Percentiles rank a stretch among this genome's conserved stretches.
Evolutionary conservation across 2,329 filamentous ascomycete species (phyloP).

Genomic region (Calonectria henricotiae): DNA sequence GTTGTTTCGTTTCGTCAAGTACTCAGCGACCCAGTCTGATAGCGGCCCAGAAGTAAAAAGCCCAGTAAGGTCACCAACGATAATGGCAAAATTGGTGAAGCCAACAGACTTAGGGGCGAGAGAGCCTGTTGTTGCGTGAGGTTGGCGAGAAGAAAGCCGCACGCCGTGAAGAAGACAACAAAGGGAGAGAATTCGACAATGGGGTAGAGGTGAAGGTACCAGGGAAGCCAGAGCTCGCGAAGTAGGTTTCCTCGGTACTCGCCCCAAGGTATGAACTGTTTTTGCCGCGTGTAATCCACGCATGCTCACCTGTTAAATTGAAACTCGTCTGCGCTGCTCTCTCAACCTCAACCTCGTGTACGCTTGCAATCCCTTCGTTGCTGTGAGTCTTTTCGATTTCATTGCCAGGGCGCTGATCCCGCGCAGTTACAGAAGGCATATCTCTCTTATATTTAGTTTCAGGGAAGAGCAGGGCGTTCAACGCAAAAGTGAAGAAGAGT

Average conservation of each 20-base stretch:
- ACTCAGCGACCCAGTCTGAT: constrained; percentile 33
- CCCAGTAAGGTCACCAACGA: constrained; percentile 31
- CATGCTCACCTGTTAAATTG: constrained; percentile 18
- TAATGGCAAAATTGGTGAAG: constrained; percentile 36
- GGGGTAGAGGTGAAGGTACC: constrained; percentile 33
- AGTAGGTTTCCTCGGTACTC: constrained; percentile 30
- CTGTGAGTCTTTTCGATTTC: constrained; percentile 29
- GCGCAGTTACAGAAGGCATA: neutral
- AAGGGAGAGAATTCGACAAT: constrained; percentile 35
- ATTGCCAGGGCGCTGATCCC: neutral
- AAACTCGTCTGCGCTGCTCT: neutral
- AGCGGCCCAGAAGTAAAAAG: constrained; percentile 32
- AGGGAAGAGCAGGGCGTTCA: constrained; percentile 19
- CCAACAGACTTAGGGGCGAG: constrained; percentile 26
- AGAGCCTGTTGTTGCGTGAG: constrained; percentile 36
- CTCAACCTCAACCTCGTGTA: constrained; percentile 20
- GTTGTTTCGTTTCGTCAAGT: constrained; percentile 36
- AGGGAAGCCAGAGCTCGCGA: constrained; percentile 35
- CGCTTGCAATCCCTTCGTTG: constrained; percentile 25
- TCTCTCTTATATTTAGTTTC: constrained; percentile 32
- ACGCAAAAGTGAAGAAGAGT: constrained; percentile 28
- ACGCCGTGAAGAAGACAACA: constrained; percentile 29
- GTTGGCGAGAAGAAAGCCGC: constrained; percentile 37
- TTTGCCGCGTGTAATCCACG: constrained; percentile 32
- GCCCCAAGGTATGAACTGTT: constrained; percentile 26